phyloP scores from a whole-genome alignment of 2,329 filamentous ascomycete species.

The Trichoderma semiorbis region DNA sequence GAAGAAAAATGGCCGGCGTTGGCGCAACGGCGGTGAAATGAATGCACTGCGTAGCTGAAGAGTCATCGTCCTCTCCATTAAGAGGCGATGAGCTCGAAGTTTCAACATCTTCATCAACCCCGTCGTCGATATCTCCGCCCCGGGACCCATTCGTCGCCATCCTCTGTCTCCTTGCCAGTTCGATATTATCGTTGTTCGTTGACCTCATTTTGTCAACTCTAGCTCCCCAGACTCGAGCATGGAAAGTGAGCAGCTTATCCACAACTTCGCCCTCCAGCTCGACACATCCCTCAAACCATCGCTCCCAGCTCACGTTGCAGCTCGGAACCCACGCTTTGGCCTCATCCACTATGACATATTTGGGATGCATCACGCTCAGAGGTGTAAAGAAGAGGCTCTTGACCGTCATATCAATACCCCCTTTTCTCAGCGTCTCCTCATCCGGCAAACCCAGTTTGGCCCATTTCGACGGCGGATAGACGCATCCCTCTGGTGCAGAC shows the following conservation, averaged over 20 bases:
- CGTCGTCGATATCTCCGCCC: background rate
- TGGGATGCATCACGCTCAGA: slow-evolving; percentile 84
- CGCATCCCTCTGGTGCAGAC: slow-evolving; percentile 56
- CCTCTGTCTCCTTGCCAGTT: background rate
- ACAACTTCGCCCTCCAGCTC: slow-evolving; percentile 63
- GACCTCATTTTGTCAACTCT: slow-evolving; percentile 21
- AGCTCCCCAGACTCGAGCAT: slow-evolving; percentile 61
- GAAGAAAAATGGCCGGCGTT: slow-evolving; percentile 62
- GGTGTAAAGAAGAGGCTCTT: slow-evolving; percentile 78
- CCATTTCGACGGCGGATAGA: slow-evolving; percentile 61
- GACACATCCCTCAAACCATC: slow-evolving; percentile 80
- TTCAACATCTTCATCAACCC: slow-evolving; percentile 2
- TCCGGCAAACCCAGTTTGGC: slow-evolving; percentile 61
- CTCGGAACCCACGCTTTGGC: slow-evolving; percentile 66
- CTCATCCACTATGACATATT: slow-evolving; percentile 73
- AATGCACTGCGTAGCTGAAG: slow-evolving; percentile 31
- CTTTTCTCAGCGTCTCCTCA: slow-evolving; percentile 47
- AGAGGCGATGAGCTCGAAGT: slow-evolving; percentile 17
- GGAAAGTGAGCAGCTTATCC: slow-evolving; percentile 61
- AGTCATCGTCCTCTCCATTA: slow-evolving; percentile 15
- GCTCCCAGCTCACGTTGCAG: slow-evolving; percentile 82
- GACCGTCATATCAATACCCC: slow-evolving; percentile 63
- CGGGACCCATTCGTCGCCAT: background rate
- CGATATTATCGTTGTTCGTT: background rate
- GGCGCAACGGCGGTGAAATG: slow-evolving; percentile 24